These are phyloP conservation scores for Vitis rupestris DNA, from an alignment of 164 flowering plant genomes.

Conservation along the genomic window DNA sequence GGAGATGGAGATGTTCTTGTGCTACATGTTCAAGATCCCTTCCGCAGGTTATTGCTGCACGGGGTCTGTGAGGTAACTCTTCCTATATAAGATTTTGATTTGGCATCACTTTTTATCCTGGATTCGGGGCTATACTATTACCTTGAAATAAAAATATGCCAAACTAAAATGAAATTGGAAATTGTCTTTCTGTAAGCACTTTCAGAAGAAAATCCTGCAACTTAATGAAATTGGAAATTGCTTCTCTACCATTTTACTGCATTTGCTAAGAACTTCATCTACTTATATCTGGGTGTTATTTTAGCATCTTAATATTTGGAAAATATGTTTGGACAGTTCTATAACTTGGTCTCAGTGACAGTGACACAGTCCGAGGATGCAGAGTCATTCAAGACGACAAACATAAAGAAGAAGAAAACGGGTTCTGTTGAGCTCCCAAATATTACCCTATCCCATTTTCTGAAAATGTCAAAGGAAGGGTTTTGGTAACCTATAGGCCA, in stretches of 20 bases:
- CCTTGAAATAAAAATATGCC: background rate
- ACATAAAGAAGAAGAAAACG: constrained; percentile 61
- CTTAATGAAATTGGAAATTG: too few relatives aligned
- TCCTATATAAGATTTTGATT: background rate
- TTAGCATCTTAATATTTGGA: background rate
- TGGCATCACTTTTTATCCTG: background rate
- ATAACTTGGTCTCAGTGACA: constrained; percentile 71
- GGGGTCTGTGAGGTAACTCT: constrained; percentile 88
- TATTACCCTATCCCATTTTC: constrained; percentile 63
- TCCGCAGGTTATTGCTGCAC: constrained; percentile 81
- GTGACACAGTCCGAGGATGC: constrained; percentile 29
- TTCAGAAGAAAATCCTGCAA: too few relatives aligned
- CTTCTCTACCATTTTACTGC: background rate
- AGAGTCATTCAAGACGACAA: constrained; percentile 48
- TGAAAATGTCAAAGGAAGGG: constrained; percentile 81
- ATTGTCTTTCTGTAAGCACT: too few relatives aligned
- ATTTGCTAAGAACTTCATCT: too few relatives aligned
- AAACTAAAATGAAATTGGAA: background rate
- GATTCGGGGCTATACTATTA: too few relatives aligned
- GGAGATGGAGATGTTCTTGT: constrained; percentile 50
- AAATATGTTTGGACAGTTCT: constrained; percentile 59
- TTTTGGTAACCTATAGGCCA: constrained; percentile 35
- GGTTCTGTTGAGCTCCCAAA: constrained; percentile 47
- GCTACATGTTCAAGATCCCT: constrained; percentile 75
- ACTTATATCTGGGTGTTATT: too few relatives aligned